Percentiles rank a stretch among this genome's conserved stretches.
phyloP scores from a whole-genome alignment of 345 rosid genomes.

The Lepidium didymum region DNA sequence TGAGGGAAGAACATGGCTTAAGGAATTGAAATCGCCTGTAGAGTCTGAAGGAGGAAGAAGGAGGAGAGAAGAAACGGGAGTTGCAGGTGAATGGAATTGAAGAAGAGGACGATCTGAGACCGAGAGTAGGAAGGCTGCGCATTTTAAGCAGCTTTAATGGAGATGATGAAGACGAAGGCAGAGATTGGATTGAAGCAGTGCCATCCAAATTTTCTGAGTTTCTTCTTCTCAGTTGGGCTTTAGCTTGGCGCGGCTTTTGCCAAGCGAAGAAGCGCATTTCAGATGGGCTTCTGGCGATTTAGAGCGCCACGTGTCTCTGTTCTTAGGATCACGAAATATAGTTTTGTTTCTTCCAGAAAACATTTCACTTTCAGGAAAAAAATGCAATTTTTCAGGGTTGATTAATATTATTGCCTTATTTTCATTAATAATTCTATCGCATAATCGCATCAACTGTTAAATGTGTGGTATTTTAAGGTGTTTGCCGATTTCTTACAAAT shows the following conservation, averaged over 20 bases:
- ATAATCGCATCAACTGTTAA: neutral
- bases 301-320: constrained; percentile 22
- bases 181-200: neutral
- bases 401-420: neutral
- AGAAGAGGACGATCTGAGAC: constrained; percentile 30
- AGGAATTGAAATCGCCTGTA: constrained; percentile 61
- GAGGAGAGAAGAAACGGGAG: constrained; percentile 22
- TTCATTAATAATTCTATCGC: neutral
- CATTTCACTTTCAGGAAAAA: no score
- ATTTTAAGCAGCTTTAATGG: constrained; percentile 23
- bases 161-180: neutral
- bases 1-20: constrained; percentile 66
- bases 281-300: constrained; percentile 28
- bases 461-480: no score
- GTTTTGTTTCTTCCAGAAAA: neutral
- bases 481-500: no score
- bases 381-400: neutral
- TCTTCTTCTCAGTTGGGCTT: neutral
- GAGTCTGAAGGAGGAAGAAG: constrained; percentile 47
- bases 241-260: constrained; percentile 16
- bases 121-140: constrained; percentile 21
- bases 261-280: neutral
- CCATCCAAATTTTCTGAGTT: constrained; percentile 15
- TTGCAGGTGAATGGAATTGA: constrained; percentile 28
- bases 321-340: constrained; percentile 12